Conservation (phyloP, 768 basidiomycete species). For the Pisolithus sp. region DNA sequence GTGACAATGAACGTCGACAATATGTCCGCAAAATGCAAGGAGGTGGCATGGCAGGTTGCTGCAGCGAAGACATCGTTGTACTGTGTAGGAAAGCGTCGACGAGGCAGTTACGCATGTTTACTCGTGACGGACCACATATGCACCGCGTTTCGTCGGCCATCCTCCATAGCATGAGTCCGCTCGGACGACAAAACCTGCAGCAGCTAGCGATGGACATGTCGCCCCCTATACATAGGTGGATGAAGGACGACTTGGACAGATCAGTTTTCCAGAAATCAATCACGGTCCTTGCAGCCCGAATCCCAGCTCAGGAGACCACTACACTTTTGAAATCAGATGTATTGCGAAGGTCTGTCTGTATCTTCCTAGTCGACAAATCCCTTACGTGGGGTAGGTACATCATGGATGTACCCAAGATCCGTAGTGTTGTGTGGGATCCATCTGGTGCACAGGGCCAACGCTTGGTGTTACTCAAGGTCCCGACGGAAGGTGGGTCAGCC, state of each 20-base stretch:
- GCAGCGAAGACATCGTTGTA: neutral
- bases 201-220: constrained; percentile 27
- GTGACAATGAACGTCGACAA: constrained; percentile 90
- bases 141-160: too few species aligned
- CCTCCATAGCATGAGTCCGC: neutral
- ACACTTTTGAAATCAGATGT: constrained; percentile 48
- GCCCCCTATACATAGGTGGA: constrained; percentile 47
- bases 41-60: constrained; percentile 16
- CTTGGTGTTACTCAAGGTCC: constrained; percentile 61
- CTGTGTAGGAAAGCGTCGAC: too few species aligned
- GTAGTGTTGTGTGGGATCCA: constrained; percentile 49
- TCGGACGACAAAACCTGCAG: constrained; percentile 11
- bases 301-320: constrained; percentile 51
- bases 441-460: constrained; percentile 43
- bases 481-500: constrained; percentile 48
- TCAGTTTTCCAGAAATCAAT: constrained; percentile 58
- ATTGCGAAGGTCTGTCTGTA: constrained; percentile 49
- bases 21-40: constrained; percentile 50
- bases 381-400: constrained; percentile 40
- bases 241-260: constrained; percentile 51
- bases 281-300: constrained; percentile 60
- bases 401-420: constrained; percentile 64
- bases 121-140: neutral
- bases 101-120: neutral
- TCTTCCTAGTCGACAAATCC: neutral